Evolutionary conservation across 441 rosid species (phyloP), one percentile per base, ranked within the genome.

Genomic region (Populus hybrid): DNA sequence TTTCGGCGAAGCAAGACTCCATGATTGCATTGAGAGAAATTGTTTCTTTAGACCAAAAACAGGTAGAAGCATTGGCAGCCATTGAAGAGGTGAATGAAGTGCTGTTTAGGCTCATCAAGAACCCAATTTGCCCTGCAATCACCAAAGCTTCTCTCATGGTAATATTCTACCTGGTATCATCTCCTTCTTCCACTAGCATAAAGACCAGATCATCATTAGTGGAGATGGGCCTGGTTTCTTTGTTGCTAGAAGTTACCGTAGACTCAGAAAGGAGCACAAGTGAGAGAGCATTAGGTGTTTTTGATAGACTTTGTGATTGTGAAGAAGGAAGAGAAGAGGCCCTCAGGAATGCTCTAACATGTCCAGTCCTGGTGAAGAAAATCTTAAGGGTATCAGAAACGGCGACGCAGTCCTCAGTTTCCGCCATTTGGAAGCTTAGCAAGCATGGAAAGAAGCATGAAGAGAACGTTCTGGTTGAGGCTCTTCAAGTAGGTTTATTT

Each of bases 401-500:
- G 66, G 87, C 90, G 0, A 86, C 88, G 0, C 84, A 80, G 46
- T 85, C 78, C 30, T 84, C 91, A 0, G 88, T 90, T 57, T 88
- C 88, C 0, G 14, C 77, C 2, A 78, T 90, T 5, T 88, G 87
- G 90, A 86, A 82, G 74, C 85, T 90, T 0, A 71, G 78, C 77
- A 90, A 77, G 65, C 11, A 71, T n/a, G 87, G 70, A 34, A 79
- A 67, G 61, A 57, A 78, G 10, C 30, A 80, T 42, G 83, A 82
- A 59, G 86, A 71, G 69, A 53, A n/a, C 7, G 63, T 81, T 1
- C 0, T 84, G 64, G 77, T 80, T 2, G 91, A 90, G 36, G 84
- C 83, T 2, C 89, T 88, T 69, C 89, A 90, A 76, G 87, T 87
- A 10, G 93, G 93, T 16, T 85, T 79, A 1, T 90, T 90, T 79